Percentiles rank a stretch among this genome's conserved stretches.
Evolutionary conservation across 2,329 filamentous ascomycete species (phyloP).

Genomic region (Didymella arachidicola): DNA sequence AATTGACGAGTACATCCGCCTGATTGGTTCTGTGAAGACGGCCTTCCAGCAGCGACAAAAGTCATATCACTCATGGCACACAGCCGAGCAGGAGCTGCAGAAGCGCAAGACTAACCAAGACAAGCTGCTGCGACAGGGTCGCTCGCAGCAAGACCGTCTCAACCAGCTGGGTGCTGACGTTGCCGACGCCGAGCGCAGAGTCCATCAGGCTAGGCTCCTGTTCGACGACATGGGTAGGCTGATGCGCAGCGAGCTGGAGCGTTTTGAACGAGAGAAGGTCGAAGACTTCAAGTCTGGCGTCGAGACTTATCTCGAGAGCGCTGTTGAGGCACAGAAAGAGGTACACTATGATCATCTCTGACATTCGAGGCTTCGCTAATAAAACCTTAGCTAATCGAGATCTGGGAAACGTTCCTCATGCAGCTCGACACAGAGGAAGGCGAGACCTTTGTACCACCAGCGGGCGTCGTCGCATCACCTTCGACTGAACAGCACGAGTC

Average conservation of each 20-base stretch:
- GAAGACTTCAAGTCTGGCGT: constrained; percentile 99
- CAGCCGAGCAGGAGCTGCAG: constrained; percentile 85
- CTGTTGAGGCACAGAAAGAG: constrained; percentile 98
- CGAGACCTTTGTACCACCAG: constrained; percentile 54
- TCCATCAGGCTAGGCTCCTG: constrained; percentile 85
- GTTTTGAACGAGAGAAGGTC: constrained; percentile 96
- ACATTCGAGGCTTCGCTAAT: constrained; percentile 22
- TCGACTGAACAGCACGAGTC: constrained; percentile 21
- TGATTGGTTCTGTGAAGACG: constrained; percentile 94
- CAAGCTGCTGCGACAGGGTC: constrained; percentile 92
- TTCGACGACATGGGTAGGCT: constrained; percentile 98
- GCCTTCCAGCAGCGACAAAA: constrained; percentile 94
- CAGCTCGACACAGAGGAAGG: constrained; percentile 92
- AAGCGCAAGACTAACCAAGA: constrained; percentile 91
- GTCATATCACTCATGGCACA: constrained; percentile 92
- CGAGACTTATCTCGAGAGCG: constrained; percentile 95
- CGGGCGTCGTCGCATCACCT: constrained; percentile 49
- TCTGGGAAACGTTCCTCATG: constrained; percentile 98
- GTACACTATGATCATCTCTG: constrained; percentile 59
- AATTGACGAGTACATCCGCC: constrained; percentile 95
- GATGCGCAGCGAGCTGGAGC: constrained; percentile 88
- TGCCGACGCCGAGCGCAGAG: constrained; percentile 90
- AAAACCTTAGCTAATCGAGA: constrained; percentile 70
- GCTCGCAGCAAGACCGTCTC: constrained; percentile 93
- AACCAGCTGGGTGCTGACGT: constrained; percentile 94